Percentiles rank a stretch among this genome's conserved stretches.
Evolutionary conservation across 495 filamentous ascomycete genomes (phyloP).

Genomic region (Niebla homalea): DNA sequence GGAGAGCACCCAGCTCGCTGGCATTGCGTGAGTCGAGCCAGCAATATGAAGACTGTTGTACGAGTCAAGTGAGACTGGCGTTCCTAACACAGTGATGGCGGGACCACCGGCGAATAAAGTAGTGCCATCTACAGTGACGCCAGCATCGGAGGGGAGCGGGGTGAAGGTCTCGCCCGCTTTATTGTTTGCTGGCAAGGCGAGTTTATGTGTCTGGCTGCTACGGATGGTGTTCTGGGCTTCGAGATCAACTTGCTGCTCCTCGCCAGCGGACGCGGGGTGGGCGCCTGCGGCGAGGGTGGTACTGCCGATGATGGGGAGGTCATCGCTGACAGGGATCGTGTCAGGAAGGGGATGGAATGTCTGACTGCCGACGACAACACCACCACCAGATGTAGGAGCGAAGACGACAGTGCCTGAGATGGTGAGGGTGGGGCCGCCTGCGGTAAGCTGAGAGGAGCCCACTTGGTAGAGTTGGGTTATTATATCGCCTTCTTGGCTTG

Average conservation of each 20-base stretch:
- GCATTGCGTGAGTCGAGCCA: not conserved
- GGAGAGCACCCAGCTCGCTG: not conserved
- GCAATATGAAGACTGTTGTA: not conserved
- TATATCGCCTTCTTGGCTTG: not conserved
- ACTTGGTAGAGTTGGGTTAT: not conserved
- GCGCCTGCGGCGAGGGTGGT: not conserved
- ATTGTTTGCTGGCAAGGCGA: not conserved
- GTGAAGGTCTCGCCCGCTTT: not conserved
- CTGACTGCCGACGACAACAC: conserved; percentile 1
- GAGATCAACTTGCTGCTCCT: not conserved
- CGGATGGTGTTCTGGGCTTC: not conserved
- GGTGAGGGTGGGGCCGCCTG: not conserved
- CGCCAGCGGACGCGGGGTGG: not conserved
- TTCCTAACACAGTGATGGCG: not conserved
- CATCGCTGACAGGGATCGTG: not conserved
- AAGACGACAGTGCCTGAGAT: not conserved
- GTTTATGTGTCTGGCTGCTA: not conserved
- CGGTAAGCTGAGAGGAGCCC: not conserved
- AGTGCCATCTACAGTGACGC: conserved; percentile 1
- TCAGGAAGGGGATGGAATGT: not conserved
- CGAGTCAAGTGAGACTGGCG: not conserved
- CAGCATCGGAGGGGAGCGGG: not conserved
- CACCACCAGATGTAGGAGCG: not conserved
- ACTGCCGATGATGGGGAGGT: not conserved
- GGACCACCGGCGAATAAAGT: conserved; percentile 2